Base-by-base conservation (phyloP, 495 filamentous ascomycete genomes). In the Cryomyces minteri region DNA sequence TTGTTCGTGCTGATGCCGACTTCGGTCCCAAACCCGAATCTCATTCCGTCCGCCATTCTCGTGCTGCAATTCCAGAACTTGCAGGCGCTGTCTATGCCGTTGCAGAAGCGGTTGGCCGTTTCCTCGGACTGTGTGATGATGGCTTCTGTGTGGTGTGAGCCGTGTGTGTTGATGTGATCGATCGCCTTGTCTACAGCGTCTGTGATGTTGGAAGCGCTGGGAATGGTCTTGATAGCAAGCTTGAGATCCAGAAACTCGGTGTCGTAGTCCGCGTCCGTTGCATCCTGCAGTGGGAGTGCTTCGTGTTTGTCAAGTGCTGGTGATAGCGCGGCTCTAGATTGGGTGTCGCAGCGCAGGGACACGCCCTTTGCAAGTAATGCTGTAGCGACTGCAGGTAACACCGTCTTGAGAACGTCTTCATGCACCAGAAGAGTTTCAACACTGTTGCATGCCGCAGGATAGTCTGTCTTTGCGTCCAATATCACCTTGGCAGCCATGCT, bases 1-100 rank as follows among this genome's bases (percentile, higher is more conserved):
- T 96, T 98, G 64, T 96, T 98, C 39, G 90, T 98, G 62, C 84
- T 92, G 59, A 98, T 94, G 36, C 90, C 90, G 2, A 98, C 90
- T 61, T 99, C 90, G 0, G 90, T 95, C 32, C 90, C 90, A 65
- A 99, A 96, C 3, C 90, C 90, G 61, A 85, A 99, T 31, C 90
- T 72, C 79, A 92, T 94, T 4, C 90, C 90, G 57, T 99, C 90
- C 4, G 88, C 86, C 62, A 99, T 90, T 18, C 90, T 72, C 8
- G 84, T 90, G 12, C 84, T 92, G 12, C 87, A 82, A 58, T 99
- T 99, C 86, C 87, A 94, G 69, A 87, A 99, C 9, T 93, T 87
- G 39, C 88, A 88, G 0, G 87, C 79, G 32, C 85, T 87, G 65
- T 96, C 90, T 32, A 96, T 72, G 46, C 75, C 70, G 7, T 70